Evolutionary conservation across 2,329 filamentous ascomycete genomes (phyloP), one percentile per base, ranked within the genome.

Genomic region (Seiridium unicorne): DNA sequence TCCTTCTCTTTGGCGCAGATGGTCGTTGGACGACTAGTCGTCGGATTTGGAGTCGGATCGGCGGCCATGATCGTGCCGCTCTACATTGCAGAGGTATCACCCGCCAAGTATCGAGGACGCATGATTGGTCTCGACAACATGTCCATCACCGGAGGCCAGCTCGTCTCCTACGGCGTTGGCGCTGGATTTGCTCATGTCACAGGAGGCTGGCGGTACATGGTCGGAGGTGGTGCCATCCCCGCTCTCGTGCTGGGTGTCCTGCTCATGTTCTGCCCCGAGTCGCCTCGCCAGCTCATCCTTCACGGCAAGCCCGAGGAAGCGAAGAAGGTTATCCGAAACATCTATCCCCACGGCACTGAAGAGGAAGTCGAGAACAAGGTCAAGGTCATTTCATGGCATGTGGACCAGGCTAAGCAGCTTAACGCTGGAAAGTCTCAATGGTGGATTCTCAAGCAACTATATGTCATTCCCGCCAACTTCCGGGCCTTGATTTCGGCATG

Each of bases 1-100:
- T 61, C 75, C 7, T 77, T 72, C 65, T 70, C 70, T 9, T 65
- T 81, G 13, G 71, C 72, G 1, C 77, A 80, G 60, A 79, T 81
- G 73, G 68, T 72, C 2, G 73, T 79, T 5, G 79, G 78, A 6
- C 74, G 79, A 6, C 69, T 82, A 2, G 64, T 84, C 2, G 75
- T 84, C 44, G 80, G 81, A 3, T 72, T 83, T 7, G 80, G 81
- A 47, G 79, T 81, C n/a, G 77, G 78, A 0, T 76, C 73, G 1
- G 80, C 78, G 4, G 76, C 77, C n/a, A 81, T 83, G 78, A 74
- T 80, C 4, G 68, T 79, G 3, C 65, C 64, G 1, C 47, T 66
- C 2, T 66, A 66, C 58, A 62, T 66, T 36, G 64, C 65, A 13
- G 65, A 66, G 38, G 63, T 66, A 44, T 60, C 65, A 6, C 65